Conservation (phyloP, 805 yeast species). For the Candida hungchunana region DNA sequence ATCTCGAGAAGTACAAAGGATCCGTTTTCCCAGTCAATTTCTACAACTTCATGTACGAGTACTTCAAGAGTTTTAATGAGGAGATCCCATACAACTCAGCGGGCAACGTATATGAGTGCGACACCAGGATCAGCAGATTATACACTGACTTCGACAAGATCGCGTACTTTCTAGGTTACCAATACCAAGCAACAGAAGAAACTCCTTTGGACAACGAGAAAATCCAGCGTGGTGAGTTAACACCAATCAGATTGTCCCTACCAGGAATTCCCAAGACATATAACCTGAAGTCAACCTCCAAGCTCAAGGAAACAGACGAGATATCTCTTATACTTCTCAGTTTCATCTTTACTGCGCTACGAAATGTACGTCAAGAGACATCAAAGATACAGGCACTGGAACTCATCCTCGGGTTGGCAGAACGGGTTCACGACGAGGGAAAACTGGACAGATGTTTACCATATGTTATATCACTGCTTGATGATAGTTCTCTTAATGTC, state of each 20-base stretch:
- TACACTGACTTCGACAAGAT: slow-evolving; percentile 54
- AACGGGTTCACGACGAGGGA: slow-evolving; percentile 72
- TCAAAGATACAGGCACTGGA: slow-evolving; percentile 71
- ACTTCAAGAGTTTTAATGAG: slow-evolving; percentile 42
- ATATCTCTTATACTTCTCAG: slow-evolving; percentile 57
- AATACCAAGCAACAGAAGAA: slow-evolving; percentile 13
- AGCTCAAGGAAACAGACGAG: slow-evolving; percentile 32
- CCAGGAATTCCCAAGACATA: slow-evolving; percentile 50
- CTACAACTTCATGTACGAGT: slow-evolving; percentile 65
- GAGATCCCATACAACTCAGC: slow-evolving; percentile 15
- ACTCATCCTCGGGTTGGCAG: slow-evolving; percentile 69
- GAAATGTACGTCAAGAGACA: slow-evolving; percentile 56
- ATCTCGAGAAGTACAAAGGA: slow-evolving; percentile 47
- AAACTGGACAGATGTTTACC: slow-evolving; percentile 87
- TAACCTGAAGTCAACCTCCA: slow-evolving; percentile 35
- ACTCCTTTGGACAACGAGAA: slow-evolving; percentile 4
- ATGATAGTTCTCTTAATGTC: slow-evolving; percentile 62
- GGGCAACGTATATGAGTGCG: slow-evolving; percentile 40
- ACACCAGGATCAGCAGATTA: slow-evolving; percentile 54
- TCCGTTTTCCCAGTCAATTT: slow-evolving; percentile 63
- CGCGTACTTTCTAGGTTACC: slow-evolving; percentile 36
- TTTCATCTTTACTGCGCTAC: slow-evolving; percentile 52
- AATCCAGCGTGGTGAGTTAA: slow-evolving; percentile 12
- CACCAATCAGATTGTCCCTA: slow-evolving; percentile 42
- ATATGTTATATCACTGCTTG: slow-evolving; percentile 65